Conservation (phyloP, 192 early-diverging fungal genomes). For the Coemansia sp. region DNA sequence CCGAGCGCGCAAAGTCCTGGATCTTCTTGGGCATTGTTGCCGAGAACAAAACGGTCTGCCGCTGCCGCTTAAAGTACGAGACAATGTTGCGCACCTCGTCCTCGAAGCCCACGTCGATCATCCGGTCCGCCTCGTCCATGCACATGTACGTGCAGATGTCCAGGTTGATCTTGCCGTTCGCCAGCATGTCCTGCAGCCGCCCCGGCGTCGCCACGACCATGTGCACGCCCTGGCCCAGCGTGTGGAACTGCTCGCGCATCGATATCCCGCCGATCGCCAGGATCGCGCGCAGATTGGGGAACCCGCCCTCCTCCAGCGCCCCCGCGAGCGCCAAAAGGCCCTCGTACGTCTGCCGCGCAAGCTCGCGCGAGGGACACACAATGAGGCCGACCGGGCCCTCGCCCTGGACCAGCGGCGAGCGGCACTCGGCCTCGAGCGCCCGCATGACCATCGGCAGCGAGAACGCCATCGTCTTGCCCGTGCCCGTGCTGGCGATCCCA, state of each 20-base stretch:
- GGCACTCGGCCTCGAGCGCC: constrained; percentile 90
- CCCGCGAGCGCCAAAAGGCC: constrained; percentile 68
- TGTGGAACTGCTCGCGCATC: constrained; percentile 82
- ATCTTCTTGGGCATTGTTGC: constrained; percentile 99
- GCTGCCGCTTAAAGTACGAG: constrained; percentile 92
- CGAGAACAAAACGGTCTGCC: constrained; percentile 95
- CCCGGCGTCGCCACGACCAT: constrained; percentile 97
- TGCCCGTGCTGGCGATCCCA: constrained; percentile 97
- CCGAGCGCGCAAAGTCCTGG: constrained; percentile 90
- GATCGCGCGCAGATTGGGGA: constrained; percentile 71
- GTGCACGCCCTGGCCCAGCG: constrained; percentile 77
- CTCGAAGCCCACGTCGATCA: constrained; percentile 99
- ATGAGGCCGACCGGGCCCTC: constrained; percentile 96
- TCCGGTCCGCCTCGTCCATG: constrained; percentile 98
- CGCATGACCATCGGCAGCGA: constrained; percentile 90
- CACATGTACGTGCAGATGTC: constrained; percentile 87
- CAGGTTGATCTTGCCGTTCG: constrained; percentile 83
- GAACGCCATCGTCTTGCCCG: constrained; percentile 94
- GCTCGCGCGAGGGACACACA: constrained; percentile 93
- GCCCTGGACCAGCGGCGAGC: constrained; percentile 73
- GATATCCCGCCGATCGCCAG: constrained; percentile 94
- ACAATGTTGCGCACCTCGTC: constrained; percentile 95
- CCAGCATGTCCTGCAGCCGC: constrained; percentile 88
- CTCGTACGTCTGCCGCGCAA: constrained; percentile 93
- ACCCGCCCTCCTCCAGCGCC: constrained; percentile 60